Evolutionary conservation across 2,329 filamentous ascomycete genomes (phyloP).

Genomic region (Xylariaceae sp.): DNA sequence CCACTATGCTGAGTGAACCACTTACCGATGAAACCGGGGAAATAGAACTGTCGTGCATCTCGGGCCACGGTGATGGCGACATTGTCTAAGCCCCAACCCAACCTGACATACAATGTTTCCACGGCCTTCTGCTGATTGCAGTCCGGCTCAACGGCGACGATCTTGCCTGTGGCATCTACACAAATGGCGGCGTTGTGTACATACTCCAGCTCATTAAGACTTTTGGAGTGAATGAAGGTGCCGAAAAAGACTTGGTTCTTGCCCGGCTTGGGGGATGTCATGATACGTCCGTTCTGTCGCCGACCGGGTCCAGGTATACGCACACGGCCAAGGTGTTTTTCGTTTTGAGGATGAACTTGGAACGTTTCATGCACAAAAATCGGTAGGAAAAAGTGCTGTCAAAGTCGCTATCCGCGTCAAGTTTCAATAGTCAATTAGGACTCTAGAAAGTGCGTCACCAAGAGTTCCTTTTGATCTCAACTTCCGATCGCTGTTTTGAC

Average conservation of each 20-base stretch:
- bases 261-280: constrained; percentile 30
- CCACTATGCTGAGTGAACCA: constrained; percentile 5
- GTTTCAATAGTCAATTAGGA: background rate
- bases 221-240: constrained; percentile 61
- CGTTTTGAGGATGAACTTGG: background rate
- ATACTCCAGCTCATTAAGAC: constrained; percentile 56
- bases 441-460: background rate
- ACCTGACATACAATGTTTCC: constrained; percentile 45
- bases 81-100: constrained; percentile 54
- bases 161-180: constrained; percentile 58
- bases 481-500: too few relatives aligned
- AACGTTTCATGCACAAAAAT: background rate
- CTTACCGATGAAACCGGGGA: constrained; percentile 81
- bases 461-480: background rate
- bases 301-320: background rate
- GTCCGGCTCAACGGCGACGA: constrained; percentile 54
- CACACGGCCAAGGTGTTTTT: background rate
- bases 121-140: constrained; percentile 44
- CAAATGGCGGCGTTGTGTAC: constrained; percentile 58
- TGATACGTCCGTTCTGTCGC: constrained; percentile 13
- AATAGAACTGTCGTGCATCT: constrained; percentile 72
- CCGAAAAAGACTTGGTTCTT: constrained; percentile 59
- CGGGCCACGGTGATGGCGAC: constrained; percentile 47
- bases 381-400: background rate
- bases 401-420: background rate